These are phyloP conservation scores for Clarireedia homoeocarpa DNA, from an alignment of 2,329 filamentous ascomycete genomes.

Conservation along the genomic window DNA sequence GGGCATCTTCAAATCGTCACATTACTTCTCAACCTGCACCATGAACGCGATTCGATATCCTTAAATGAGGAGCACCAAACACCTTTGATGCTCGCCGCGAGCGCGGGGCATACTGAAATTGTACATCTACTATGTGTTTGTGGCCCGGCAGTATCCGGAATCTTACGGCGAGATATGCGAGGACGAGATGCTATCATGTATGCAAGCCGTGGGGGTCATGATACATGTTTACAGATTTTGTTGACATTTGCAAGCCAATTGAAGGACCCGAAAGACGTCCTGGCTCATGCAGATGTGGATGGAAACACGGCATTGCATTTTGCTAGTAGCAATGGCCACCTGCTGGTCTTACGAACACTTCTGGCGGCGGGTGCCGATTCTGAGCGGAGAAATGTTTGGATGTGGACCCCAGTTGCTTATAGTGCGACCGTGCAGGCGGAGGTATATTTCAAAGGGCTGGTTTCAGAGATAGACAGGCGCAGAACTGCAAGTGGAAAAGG, in stretches of 20 bases:
- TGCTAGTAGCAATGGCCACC: constrained; percentile 72
- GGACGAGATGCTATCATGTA: constrained; percentile 69
- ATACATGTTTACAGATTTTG: constrained; percentile 57
- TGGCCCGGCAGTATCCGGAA: constrained; percentile 38
- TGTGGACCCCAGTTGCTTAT: constrained; percentile 79
- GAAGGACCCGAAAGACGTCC: constrained; percentile 13
- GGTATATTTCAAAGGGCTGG: constrained; percentile 72
- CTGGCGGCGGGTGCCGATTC: constrained; percentile 73
- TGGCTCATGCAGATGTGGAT: constrained; percentile 54
- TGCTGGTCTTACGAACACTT: constrained; percentile 69
- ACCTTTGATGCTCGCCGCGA: constrained; percentile 70
- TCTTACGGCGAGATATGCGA: constrained; percentile 51
- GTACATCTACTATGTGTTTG: constrained; percentile 62
- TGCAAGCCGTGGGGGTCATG: constrained; percentile 51
- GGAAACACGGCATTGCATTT: constrained; percentile 88
- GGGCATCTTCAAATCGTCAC: constrained; percentile 63
- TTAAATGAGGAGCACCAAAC: constrained; percentile 76
- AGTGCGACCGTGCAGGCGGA: constrained; percentile 76
- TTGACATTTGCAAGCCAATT: constrained; percentile 47
- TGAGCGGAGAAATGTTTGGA: constrained; percentile 63
- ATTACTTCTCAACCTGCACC: constrained; percentile 59
- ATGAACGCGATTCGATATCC: constrained; percentile 61
- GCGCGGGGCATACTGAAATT: constrained; percentile 61
- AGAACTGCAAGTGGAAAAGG: constrained; percentile 33
- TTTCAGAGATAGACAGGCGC: constrained; percentile 62